Evolutionary conservation across 768 basidiomycete genomes (phyloP), one percentile per base, ranked within the genome.

Genomic region (Scleroderma citrinum): DNA sequence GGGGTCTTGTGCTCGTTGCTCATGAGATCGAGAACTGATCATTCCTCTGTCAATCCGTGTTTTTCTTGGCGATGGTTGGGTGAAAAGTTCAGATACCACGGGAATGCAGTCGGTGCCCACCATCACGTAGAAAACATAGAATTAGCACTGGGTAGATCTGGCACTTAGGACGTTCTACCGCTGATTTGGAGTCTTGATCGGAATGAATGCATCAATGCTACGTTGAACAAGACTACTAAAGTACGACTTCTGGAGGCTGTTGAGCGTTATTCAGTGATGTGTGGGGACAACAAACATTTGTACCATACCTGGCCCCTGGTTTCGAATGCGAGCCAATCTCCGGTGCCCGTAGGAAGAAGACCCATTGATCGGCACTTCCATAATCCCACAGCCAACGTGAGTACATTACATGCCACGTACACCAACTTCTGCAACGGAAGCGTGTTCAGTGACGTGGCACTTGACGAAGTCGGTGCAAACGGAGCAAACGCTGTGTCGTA

Each of bases 351-450:
- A 0, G 93, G 93, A 16, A 97, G 69, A 46, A 97, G 72, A 0
- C 93, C 93, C 92, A 97, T 93, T 0, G 85, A 80, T 29, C 82
- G 81, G 68, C 92, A 95, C 67, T 97, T 97, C 85, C 88, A 97
- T 23, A 96, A 66, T 0, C 93, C 93, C 24, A 96, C 82, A 5
- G 72, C 80, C 16, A 96, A 75, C 0, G 92, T 94, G 47, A 86
- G 62, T 5, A 87, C 47, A 60, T 91, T 92, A 65, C 85, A 89
- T 1, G 76, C 64, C 2, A 92, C 52, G 59, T 85, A 92, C 14
- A 76, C 78, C 44, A 83, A 46, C 58, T 92, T 92, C 50, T 87
- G 87, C 37, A 85, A 67, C 1, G 72, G 63, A n/a, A 92, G 73
- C 0, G 84, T 78, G 30, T 70, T 70, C 23, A 81, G 51, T 14